Evolutionary conservation across 169 alveolate genomes (phyloP).

Genomic region (Plasmodium berghei): DNA sequence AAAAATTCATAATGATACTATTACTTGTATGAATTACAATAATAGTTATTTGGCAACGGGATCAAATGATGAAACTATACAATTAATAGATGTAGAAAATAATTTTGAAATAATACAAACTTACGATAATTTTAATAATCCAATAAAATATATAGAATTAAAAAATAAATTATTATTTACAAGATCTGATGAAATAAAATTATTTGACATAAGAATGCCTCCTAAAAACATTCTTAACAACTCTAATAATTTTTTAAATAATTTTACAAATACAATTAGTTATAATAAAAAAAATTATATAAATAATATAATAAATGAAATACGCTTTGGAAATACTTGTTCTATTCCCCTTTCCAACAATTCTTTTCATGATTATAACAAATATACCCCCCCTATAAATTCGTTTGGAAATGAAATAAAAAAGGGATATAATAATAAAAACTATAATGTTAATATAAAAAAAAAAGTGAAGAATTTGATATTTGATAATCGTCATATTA

Average conservation of each 20-base stretch:
- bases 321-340: too few species aligned
- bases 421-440: too few species aligned
- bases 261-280: not conserved
- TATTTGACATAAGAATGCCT: conserved; percentile 77
- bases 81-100: conserved; percentile 76
- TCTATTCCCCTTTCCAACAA: too few species aligned
- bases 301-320: not conserved
- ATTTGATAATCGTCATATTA: too few species aligned
- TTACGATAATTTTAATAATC: conserved; percentile 35
- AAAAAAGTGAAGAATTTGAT: too few species aligned
- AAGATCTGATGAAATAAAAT: conserved; percentile 35
- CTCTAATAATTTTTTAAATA: conserved; percentile 31
- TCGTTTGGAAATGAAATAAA: too few species aligned
- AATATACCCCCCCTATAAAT: too few species aligned
- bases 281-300: not conserved
- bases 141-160: conserved; percentile 31
- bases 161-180: conserved; percentile 34
- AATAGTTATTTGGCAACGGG: conserved; percentile 79
- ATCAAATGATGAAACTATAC: conserved; percentile 83
- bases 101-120: conserved; percentile 59
- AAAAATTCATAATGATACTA: conserved; percentile 79
- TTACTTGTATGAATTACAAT: conserved; percentile 75
- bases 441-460: too few species aligned
- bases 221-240: conserved; percentile 38
- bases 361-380: too few species aligned